Evolutionary conservation across 257 asterid genomes (phyloP).

Genomic region (Craterostigma plantagineum): DNA sequence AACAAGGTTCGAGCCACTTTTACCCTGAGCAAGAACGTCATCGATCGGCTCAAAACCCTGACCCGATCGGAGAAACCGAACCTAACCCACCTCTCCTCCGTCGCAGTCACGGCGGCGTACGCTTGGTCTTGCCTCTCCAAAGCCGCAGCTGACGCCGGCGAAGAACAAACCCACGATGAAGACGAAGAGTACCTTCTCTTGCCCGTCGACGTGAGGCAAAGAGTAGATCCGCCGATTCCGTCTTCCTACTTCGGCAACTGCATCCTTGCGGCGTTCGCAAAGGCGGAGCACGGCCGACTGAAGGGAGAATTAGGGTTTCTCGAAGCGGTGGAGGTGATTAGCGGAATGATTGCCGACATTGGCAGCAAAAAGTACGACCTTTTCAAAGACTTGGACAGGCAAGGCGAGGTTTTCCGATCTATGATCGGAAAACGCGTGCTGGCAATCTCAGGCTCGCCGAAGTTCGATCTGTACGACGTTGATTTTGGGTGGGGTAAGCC

Average conservation of each 20-base stretch:
- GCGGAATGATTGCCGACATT: conserved; percentile 10
- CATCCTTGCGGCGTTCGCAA: conserved; percentile 5
- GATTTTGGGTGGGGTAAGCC: conserved; percentile 32
- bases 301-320: conserved; percentile 14
- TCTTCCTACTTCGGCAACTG: conserved; percentile 25
- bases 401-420: conserved; percentile 7
- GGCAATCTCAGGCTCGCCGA: conserved; percentile 27
- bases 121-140: conserved; percentile 28
- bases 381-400: conserved; percentile 12
- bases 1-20: conserved; percentile 10
- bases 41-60: too few species aligned
- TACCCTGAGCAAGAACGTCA: too few species aligned
- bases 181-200: conserved; percentile 19
- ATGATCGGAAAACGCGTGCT: conserved; percentile 13
- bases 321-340: conserved; percentile 15
- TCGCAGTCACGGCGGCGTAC: conserved; percentile 20
- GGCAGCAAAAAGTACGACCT: conserved; percentile 11
- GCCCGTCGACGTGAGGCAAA: conserved; percentile 20
- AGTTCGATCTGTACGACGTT: conserved; percentile 15
- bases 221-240: conserved; percentile 24
- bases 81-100: conserved; percentile 13
- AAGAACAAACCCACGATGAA: conserved; percentile 8
- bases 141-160: conserved; percentile 8
- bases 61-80: too few species aligned
- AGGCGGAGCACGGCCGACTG: conserved; percentile 10